Evolutionary conservation across 2,329 filamentous ascomycete species (phyloP).

Genomic region (Neonectria ditissima): DNA sequence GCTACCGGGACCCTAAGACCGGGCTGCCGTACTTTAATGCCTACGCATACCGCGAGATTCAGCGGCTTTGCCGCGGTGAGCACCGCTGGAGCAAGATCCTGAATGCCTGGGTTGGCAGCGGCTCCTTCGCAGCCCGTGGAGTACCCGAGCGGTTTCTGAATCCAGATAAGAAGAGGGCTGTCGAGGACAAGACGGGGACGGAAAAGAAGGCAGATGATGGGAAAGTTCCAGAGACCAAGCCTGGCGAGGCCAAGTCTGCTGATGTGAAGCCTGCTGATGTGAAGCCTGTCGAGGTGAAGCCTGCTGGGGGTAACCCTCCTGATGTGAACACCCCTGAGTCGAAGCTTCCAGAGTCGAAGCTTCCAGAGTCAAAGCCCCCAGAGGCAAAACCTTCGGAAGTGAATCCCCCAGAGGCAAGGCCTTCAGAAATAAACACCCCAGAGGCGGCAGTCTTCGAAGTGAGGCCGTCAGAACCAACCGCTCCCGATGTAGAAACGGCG

Average conservation of each 20-base stretch:
- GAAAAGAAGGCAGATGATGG: slow-evolving; percentile 32
- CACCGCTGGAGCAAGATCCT: slow-evolving; percentile 86
- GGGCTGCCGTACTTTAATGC: slow-evolving; percentile 84
- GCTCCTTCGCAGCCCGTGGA: slow-evolving; percentile 73
- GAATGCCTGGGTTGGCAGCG: slow-evolving; percentile 84
- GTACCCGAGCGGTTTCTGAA: slow-evolving; percentile 82
- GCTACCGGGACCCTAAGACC: slow-evolving; percentile 87
- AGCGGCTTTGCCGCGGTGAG: slow-evolving; percentile 76
- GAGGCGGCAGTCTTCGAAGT: neutral
- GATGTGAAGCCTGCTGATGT: slow-evolving; percentile 28
- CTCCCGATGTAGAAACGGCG: neutral
- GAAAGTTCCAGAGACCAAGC: slow-evolving; percentile 28
- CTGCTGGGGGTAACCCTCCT: neutral
- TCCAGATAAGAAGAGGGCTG: slow-evolving; percentile 48
- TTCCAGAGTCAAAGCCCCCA: neutral
- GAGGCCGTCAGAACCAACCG: neutral
- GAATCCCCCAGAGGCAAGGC: neutral
- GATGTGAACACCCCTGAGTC: neutral
- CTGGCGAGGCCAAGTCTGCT: slow-evolving; percentile 16
- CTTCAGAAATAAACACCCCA: neutral
- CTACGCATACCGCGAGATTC: slow-evolving; percentile 85
- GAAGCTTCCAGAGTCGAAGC: neutral
- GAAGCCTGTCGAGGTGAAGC: slow-evolving; percentile 1
- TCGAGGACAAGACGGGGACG: slow-evolving; percentile 32
- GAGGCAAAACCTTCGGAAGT: neutral